Evolutionary conservation across 495 filamentous ascomycete species (phyloP).

Genomic region (Bacidia gigantensis): DNA sequence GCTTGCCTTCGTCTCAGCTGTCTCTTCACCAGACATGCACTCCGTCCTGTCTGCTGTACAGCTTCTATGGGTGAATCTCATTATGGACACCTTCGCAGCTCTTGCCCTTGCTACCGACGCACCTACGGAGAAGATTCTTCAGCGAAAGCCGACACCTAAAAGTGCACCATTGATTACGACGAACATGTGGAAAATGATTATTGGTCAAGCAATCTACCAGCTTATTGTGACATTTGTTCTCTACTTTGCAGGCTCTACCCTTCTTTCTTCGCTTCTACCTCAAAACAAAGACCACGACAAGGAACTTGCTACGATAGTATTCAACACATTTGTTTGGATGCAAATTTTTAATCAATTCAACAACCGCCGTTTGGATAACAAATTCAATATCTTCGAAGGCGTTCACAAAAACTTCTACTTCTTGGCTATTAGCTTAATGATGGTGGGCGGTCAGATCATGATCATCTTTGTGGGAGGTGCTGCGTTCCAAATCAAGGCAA

Average conservation of each 20-base stretch:
- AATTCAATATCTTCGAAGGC: slow-evolving; percentile 81
- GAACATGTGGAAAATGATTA: slow-evolving; percentile 95
- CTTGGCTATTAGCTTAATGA: slow-evolving; percentile 64
- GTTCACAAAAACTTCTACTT: slow-evolving; percentile 68
- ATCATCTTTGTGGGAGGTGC: slow-evolving; percentile 64
- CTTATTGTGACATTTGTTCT: slow-evolving; percentile 64
- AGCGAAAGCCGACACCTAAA: slow-evolving; percentile 76
- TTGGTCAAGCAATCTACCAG: slow-evolving; percentile 75
- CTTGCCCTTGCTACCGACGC: slow-evolving; percentile 77
- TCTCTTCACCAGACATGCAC: slow-evolving; percentile 47
- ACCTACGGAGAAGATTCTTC: slow-evolving; percentile 60
- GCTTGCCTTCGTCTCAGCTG: slow-evolving; percentile 70
- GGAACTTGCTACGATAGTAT: slow-evolving; percentile 60
- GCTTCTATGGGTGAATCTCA: slow-evolving; percentile 82
- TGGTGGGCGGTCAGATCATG: slow-evolving; percentile 66
- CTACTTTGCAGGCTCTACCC: slow-evolving; percentile 50
- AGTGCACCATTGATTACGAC: slow-evolving; percentile 61
- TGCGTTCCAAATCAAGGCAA: slow-evolving; percentile 58
- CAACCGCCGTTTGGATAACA: slow-evolving; percentile 78
- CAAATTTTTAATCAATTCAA: slow-evolving; percentile 95
- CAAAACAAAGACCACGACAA: slow-evolving; percentile 12
- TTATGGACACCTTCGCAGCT: slow-evolving; percentile 88
- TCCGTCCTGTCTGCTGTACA: slow-evolving; percentile 78
- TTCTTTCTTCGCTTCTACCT: slow-evolving; percentile 30
- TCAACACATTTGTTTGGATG: slow-evolving; percentile 96